Evolutionary conservation across 805 yeast genomes (phyloP).

Genomic region (Sugiyamaella mastotermitis): DNA sequence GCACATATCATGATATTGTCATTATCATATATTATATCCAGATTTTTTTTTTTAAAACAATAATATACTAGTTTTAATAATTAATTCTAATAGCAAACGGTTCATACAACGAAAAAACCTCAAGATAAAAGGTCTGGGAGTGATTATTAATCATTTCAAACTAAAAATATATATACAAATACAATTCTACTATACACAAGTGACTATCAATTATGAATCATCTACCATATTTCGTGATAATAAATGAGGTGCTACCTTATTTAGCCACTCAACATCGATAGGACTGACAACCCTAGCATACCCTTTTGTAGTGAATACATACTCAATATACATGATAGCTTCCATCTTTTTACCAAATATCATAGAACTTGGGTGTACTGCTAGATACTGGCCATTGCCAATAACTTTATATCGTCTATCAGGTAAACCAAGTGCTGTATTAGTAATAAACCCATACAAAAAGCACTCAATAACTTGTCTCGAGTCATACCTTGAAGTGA

Average conservation of each 20-base stretch:
- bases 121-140: too few relatives aligned
- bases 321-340: conserved; percentile 91
- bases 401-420: conserved; percentile 89
- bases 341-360: conserved; percentile 77
- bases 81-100: too few relatives aligned
- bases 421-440: conserved; percentile 91
- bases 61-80: too few relatives aligned
- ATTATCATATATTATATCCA: too few relatives aligned
- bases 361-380: conserved; percentile 86
- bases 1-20: too few relatives aligned
- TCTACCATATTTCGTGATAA: conserved; percentile 41
- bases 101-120: too few relatives aligned
- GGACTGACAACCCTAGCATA: conserved; percentile 87
- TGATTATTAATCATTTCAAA: too few relatives aligned
- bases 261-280: conserved; percentile 78
- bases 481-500: conserved; percentile 11
- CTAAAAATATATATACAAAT: too few relatives aligned
- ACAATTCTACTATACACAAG: too few relatives aligned
- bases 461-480: conserved; percentile 63
- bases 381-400: conserved; percentile 67
- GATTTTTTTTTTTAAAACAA: too few relatives aligned
- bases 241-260: conserved; percentile 67
- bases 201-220: too few relatives aligned
- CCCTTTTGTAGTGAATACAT: conserved; percentile 87
- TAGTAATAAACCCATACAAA: conserved; percentile 73